Evolutionary conservation across 2,329 filamentous ascomycete species (phyloP).

Genomic region (Phaeoacremonium minimum): DNA sequence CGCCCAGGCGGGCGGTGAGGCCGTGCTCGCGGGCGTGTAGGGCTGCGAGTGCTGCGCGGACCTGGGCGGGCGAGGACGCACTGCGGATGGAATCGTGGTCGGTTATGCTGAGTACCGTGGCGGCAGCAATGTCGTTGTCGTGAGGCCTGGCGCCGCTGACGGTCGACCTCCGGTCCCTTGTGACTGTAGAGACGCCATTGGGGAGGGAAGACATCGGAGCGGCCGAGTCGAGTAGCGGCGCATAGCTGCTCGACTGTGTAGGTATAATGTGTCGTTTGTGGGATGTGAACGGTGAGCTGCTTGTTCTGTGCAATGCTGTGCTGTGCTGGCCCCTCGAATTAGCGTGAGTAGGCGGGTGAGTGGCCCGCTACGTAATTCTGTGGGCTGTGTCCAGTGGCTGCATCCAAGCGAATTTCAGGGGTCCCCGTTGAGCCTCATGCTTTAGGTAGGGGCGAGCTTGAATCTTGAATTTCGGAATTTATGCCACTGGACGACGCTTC

Average conservation of each 20-base stretch:
- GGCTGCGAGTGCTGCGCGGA: constrained; percentile 70
- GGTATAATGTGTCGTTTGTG: neutral
- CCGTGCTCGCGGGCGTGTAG: constrained; percentile 72
- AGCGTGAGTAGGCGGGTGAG: neutral
- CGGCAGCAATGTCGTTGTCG: constrained; percentile 5
- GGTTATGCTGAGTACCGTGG: constrained; percentile 6
- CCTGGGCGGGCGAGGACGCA: constrained; percentile 71
- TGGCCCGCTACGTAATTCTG: too few species aligned
- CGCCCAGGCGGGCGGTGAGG: constrained; percentile 70
- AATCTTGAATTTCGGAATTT: too few species aligned
- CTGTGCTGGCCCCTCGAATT: neutral
- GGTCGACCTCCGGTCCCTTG: constrained; percentile 6
- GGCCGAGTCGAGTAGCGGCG: constrained; percentile 28
- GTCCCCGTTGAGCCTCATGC: neutral
- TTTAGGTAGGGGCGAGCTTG: too few species aligned
- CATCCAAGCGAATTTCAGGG: neutral
- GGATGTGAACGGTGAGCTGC: too few species aligned
- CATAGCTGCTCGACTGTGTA: constrained; percentile 32
- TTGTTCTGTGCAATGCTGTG: neutral
- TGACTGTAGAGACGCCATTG: constrained; percentile 35
- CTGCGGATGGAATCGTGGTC: constrained; percentile 50
- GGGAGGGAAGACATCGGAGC: constrained; percentile 42
- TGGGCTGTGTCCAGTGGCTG: too few species aligned
- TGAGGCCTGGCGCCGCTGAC: neutral
- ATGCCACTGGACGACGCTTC: too few species aligned